Evolutionary conservation across 2,329 filamentous ascomycete genomes (phyloP).

Genomic region (Trichoderma semiorbis): DNA sequence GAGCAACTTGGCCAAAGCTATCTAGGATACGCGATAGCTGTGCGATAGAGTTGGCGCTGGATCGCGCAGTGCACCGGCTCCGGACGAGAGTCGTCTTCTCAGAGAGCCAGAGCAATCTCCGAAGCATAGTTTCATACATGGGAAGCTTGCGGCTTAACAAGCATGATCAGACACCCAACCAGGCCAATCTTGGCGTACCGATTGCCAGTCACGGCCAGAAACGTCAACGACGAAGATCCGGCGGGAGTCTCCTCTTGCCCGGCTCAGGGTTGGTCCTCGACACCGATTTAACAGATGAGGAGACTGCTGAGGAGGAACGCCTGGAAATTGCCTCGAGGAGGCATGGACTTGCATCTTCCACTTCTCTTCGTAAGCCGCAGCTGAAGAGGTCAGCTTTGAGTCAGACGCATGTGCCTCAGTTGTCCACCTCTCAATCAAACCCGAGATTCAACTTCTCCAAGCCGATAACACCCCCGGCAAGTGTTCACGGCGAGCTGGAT

Average conservation of each 20-base stretch:
- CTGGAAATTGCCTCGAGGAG: conserved; percentile 39
- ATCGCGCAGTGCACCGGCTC: conserved; percentile 67
- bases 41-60: conserved; percentile 81
- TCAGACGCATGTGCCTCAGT: conserved; percentile 33
- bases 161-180: conserved; percentile 20
- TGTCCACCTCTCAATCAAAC: conserved; percentile 13
- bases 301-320: conserved; percentile 43
- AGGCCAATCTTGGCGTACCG: conserved; percentile 23
- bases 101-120: conserved; percentile 58
- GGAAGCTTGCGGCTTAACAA: conserved; percentile 28
- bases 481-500: neutral
- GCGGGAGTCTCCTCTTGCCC: conserved; percentile 43
- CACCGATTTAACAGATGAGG: conserved; percentile 41
- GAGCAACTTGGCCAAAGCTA: conserved; percentile 88
- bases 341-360: conserved; percentile 25
- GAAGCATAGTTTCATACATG: conserved; percentile 39
- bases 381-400: conserved; percentile 42
- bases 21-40: conserved; percentile 82
- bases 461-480: conserved; percentile 28
- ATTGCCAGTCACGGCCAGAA: conserved; percentile 32
- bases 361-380: conserved; percentile 37
- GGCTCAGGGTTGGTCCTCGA: conserved; percentile 37
- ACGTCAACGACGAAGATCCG: conserved; percentile 48
- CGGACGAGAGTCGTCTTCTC: conserved; percentile 68
- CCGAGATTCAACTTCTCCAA: conserved; percentile 38